Percentiles rank a stretch among this genome's conserved stretches.
These are phyloP conservation scores for Panus rudis DNA, from an alignment of 768 basidiomycete genomes.

Conservation along the genomic window DNA sequence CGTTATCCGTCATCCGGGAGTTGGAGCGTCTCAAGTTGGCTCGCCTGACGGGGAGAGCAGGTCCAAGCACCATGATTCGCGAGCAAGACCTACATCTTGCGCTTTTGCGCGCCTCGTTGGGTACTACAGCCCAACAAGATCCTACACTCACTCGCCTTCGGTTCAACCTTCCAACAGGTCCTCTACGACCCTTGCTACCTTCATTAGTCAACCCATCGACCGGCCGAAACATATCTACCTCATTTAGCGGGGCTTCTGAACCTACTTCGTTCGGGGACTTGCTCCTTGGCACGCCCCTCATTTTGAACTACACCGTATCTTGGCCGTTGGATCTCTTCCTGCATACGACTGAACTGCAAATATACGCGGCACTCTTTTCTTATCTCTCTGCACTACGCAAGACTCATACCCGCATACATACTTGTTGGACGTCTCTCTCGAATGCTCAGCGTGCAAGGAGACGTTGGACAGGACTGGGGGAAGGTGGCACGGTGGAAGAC, in stretches of 20 bases:
- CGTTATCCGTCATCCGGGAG: slow-evolving; percentile 76
- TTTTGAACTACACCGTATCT: slow-evolving; percentile 60
- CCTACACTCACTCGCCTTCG: slow-evolving; percentile 64
- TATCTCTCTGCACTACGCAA: slow-evolving; percentile 82
- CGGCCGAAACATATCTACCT: slow-evolving; percentile 31
- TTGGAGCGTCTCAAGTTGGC: slow-evolving; percentile 79
- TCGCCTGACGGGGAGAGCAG: slow-evolving; percentile 62
- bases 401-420: slow-evolving; percentile 72
- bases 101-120: slow-evolving; percentile 79
- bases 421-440: slow-evolving; percentile 80
- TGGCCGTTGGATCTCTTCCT: slow-evolving; percentile 93
- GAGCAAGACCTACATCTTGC: slow-evolving; percentile 89
- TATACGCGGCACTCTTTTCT: slow-evolving; percentile 72
- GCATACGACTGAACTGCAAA: slow-evolving; percentile 61
- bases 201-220: slow-evolving; percentile 39
- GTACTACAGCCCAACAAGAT: slow-evolving; percentile 84
- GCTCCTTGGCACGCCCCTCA: slow-evolving; percentile 72
- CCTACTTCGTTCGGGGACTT: slow-evolving; percentile 59
- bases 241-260: slow-evolving; percentile 32
- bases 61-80: slow-evolving; percentile 68
- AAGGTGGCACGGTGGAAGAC: slow-evolving; percentile 77
- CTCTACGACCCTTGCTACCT: slow-evolving; percentile 74
- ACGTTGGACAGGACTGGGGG: slow-evolving; percentile 81
- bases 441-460: slow-evolving; percentile 79
- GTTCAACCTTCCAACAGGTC: slow-evolving; percentile 75